Evolutionary conservation across 225 moss, liverwort and hornwort species (phyloP).

Genomic region (Anthoceros angustus): DNA sequence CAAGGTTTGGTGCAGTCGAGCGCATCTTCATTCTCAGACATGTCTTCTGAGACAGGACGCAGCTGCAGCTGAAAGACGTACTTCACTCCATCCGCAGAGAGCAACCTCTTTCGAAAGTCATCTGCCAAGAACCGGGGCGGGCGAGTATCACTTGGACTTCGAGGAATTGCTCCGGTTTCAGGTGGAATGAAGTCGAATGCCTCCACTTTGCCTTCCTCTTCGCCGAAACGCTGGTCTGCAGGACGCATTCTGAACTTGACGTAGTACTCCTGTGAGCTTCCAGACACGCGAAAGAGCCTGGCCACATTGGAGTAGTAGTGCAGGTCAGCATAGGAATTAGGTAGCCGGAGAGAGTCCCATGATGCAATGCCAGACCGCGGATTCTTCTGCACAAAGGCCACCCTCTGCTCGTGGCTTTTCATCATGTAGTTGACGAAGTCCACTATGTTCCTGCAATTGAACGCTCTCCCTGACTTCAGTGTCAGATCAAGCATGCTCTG

Average conservation of each 20-base stretch:
- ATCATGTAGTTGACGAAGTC: slow-evolving; percentile 13
- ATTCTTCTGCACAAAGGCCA: slow-evolving; percentile 6
- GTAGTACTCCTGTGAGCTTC: background rate
- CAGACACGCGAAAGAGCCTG: slow-evolving; percentile 6
- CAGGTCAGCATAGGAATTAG: slow-evolving; percentile 10
- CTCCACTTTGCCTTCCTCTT: slow-evolving; percentile 8
- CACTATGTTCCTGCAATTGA: slow-evolving; percentile 11
- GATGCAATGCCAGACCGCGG: slow-evolving; percentile 4
- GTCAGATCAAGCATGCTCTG: slow-evolving; percentile 10
- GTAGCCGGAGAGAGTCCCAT: slow-evolving; percentile 10
- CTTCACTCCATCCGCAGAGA: slow-evolving; percentile 5
- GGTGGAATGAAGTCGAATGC: slow-evolving; percentile 9
- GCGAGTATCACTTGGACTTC: slow-evolving; percentile 1
- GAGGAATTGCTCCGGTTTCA: slow-evolving; percentile 9
- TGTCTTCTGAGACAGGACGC: background rate
- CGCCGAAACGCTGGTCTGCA: background rate
- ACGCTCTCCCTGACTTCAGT: slow-evolving; percentile 11
- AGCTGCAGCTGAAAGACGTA: slow-evolving; percentile 10
- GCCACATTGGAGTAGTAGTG: slow-evolving; percentile 11
- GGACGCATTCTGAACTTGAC: slow-evolving; percentile 12
- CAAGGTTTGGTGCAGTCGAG: slow-evolving; percentile 11
- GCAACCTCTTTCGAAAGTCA: slow-evolving; percentile 7
- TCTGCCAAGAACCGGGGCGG: slow-evolving; percentile 6
- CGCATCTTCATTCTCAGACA: slow-evolving; percentile 6
- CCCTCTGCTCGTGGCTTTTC: slow-evolving; percentile 6